Base-by-base conservation (phyloP, 2,329 filamentous ascomycete species). In the Aurifilum marmelostoma region DNA sequence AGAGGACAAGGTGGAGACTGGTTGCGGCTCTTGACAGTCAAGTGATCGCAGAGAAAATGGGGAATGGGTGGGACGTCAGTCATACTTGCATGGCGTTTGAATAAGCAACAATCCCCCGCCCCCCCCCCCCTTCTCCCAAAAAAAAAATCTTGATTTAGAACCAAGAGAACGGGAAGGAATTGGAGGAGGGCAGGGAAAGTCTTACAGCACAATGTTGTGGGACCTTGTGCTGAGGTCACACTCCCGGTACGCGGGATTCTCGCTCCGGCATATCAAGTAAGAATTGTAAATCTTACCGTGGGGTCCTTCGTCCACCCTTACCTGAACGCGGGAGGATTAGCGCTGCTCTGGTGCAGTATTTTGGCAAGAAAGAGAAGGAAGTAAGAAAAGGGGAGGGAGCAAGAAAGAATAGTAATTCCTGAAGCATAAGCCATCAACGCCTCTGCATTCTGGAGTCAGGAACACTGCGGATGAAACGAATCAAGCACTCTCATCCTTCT, bases 141-240 rank as follows among this genome's bases (percentile, higher is more conserved):
- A 4, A 47, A 47, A n/a, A 47, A 18, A 29, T 37, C 63, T 50
- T n/a, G 24, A 65, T 65, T 65, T 65, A 65, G 63, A 50, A 64
- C 7, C 18, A 24, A 34, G 16, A n/a, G n/a, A 34, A 56, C 14
- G 6, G n/a, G 29, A 2, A 65, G 63, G 50, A 56, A 41, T 50
- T 63, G 37, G 54, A 61, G 29, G n/a, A 60, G 43, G 56, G 56
- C n/a, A 41, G 39, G 37, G 39, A 52, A 34, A 34, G 65, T 66
- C 56, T 66, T n/a, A 66, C 65, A 41, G 39, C 39, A 24, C 9
- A 29, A 52, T 11, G 29, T 50, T 37, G 65, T 66, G 65, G 14
- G 39, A 66, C 41, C 12, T 27, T 34, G 41, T 7, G 37, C 37
- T 27, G 9, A 60, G 43, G 54, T 66, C 27, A 66, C 29, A n/a